Evolutionary conservation across 1,284 basidiomycete genomes (phyloP), one percentile per base, ranked within the genome.

Genomic region (Peniophora sp.): DNA sequence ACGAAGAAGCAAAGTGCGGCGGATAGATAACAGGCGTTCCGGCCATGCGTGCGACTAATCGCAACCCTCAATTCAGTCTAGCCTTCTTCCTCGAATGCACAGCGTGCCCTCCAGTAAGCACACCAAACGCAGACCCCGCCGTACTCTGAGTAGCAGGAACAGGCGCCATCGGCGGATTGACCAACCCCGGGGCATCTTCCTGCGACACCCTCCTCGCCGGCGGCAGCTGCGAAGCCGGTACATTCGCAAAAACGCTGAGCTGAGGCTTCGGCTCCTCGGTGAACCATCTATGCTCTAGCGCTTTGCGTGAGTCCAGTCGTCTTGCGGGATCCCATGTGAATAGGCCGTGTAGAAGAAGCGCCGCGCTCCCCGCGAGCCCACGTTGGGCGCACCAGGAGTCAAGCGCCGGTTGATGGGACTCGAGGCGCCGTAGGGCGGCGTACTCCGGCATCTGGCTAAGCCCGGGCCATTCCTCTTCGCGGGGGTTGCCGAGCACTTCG

Each of bases 281-380:
- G 61, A 91, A 91, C 88, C 88, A 91, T 58, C 74, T 75, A 65
- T 98, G 95, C 14, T 74, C 72, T 1, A 99, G 69, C 0, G 92
- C 87, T 55, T 91, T 81, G 55, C 81, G 78, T 0, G 94, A 92
- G 0, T 88, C 92, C 36, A 97, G 75, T 14, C 97, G 78, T 57
- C 78, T 82, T 55, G 88, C 85, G 0, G 96, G 96, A 67, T 98
- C 93, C 69, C 95, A 99, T 22, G 83, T 79, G 63, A 97, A 94
- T 35, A 96, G 74, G 55, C 79, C 74, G 6, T 78, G 78, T n/a
- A 98, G 80, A 47, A 99, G 81, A 55, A 97, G 90, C 59, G 88
- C 85, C 3, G 88, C 92, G 20, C 71, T 72, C 35, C 68, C 75
- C 51, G 75, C 78, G 48, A 79, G 74, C 37, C 85, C 74, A 34